Conservation (phyloP, 169 alveolate species). For the Cryptosporidium canis region DNA sequence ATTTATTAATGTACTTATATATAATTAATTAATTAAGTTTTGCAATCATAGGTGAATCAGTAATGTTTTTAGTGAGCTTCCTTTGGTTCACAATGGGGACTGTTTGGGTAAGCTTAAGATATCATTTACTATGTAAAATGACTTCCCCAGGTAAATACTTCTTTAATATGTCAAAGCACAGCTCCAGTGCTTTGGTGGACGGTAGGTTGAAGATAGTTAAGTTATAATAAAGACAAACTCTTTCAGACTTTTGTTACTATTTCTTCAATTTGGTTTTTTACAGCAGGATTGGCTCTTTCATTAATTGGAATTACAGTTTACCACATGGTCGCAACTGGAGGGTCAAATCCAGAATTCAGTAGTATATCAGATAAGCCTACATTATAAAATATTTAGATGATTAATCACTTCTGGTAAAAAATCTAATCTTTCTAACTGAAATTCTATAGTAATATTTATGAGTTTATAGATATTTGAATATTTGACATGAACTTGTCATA, state of each 20-base stretch:
- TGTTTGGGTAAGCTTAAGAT: conserved; percentile 60
- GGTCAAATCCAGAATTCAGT: conserved; percentile 68
- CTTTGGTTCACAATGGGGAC: conserved; percentile 72
- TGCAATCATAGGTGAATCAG: conserved; percentile 44
- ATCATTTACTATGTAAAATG: background rate
- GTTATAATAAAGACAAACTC: background rate
- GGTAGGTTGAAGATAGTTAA: conserved; percentile 35
- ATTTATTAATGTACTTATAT: background rate
- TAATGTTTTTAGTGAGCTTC: conserved; percentile 36
- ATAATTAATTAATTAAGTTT: conserved; percentile 3
- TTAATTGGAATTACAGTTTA: conserved; percentile 69
- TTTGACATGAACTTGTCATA: background rate
- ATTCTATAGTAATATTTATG: background rate
- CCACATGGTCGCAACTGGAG: conserved; percentile 66
- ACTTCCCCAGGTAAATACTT: conserved; percentile 48
- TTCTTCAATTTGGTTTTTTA: conserved; percentile 68
- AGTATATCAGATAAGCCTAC: conserved; percentile 21
- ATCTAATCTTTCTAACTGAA: background rate
- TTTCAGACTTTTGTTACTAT: conserved; percentile 50
- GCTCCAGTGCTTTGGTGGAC: conserved; percentile 73
- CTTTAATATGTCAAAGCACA: conserved; percentile 62
- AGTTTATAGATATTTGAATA: background rate
- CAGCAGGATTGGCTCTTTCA: conserved; percentile 63
- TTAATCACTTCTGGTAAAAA: background rate
- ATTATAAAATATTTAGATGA: background rate